Percentiles rank a stretch among this genome's conserved stretches.
Conservation (phyloP, 1,284 basidiomycete species). For the Porogramme epimiltina region DNA sequence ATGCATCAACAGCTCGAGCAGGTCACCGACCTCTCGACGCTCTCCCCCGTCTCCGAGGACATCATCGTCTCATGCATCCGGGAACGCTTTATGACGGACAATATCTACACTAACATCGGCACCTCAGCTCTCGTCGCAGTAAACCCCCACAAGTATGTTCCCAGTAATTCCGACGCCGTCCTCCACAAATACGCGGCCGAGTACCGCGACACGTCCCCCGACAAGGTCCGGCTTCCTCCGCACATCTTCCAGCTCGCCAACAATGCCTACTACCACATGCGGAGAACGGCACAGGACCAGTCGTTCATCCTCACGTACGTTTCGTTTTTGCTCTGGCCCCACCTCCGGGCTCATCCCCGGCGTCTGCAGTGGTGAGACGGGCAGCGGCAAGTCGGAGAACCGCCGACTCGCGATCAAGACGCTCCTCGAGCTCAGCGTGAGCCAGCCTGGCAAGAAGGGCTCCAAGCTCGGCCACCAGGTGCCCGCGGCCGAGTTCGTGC, state of each 20-base stretch:
- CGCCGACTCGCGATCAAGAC: conserved; percentile 89
- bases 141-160: conserved; percentile 87
- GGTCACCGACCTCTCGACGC: conserved; percentile 62
- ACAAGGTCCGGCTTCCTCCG: conserved; percentile 50
- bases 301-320: conserved; percentile 81
- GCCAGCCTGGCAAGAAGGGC: conserved; percentile 92
- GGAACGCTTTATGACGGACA: conserved; percentile 84
- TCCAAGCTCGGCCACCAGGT: conserved; percentile 85
- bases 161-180: conserved; percentile 79
- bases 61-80: conserved; percentile 81
- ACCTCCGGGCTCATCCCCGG: background rate
- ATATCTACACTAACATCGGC: conserved; percentile 80
- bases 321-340: background rate
- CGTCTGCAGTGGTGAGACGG: conserved; percentile 81
- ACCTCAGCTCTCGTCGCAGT: conserved; percentile 76
- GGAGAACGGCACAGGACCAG: conserved; percentile 92
- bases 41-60: conserved; percentile 71
- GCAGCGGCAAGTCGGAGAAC: conserved; percentile 93
- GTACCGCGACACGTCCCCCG: conserved; percentile 53
- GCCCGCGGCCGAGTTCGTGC: conserved; percentile 92
- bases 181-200: conserved; percentile 83
- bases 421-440: conserved; percentile 85
- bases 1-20: conserved; percentile 68
- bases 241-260: conserved; percentile 90
- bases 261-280: conserved; percentile 96